Base-by-base conservation (phyloP, 179 eudicot species). In the Heliamphora pulchella region DNA sequence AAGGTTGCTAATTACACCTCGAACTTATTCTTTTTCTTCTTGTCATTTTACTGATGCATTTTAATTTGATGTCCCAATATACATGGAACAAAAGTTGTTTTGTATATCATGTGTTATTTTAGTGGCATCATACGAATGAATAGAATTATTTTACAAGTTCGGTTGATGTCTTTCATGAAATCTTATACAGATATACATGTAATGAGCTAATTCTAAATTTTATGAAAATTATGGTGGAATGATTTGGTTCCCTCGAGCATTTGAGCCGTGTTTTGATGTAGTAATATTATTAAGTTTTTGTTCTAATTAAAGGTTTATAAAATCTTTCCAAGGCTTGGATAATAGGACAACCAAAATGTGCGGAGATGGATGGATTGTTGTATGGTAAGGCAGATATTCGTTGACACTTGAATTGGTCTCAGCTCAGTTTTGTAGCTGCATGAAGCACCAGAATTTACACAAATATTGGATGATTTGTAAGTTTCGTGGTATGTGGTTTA, bases 351-450 rank as follows among this genome's bases (percentile, higher is more conserved):
- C 15, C n/a, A 3, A 9, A 64, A 22, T 46, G 11, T 15, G 68
- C 2, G 18, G 31, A 48, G 31, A 6, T 41, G 65, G 2, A 5
- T 14, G 61, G 20, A 14, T 65, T 20, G 44, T 54, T 13, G 71
- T 61, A 15, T 13, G 39, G 3, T 14, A 47, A 14, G 17, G 68
- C 59, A 67, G 5, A 41, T 31, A 2, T n/a, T 22, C n/a, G 39
- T 74, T 63, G 59, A 65, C 8, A 44, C 66, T 8, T 20, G 48
- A 58, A 81, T 61, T 1, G 70, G 74, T 64, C 17, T 75, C 61
- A 68, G 54, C 63, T 54, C 55, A 43, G 31, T 43, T 67, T 41
- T 59, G 17, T 69, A 14, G 46, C 74, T 8, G 46, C 79, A 76
- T 39, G 41, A 46, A 66, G 17, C 64, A 51, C 63, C 68, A 5